Base-by-base conservation (phyloP, 2,329 filamentous ascomycete species). In the Colletotrichum karsti region DNA sequence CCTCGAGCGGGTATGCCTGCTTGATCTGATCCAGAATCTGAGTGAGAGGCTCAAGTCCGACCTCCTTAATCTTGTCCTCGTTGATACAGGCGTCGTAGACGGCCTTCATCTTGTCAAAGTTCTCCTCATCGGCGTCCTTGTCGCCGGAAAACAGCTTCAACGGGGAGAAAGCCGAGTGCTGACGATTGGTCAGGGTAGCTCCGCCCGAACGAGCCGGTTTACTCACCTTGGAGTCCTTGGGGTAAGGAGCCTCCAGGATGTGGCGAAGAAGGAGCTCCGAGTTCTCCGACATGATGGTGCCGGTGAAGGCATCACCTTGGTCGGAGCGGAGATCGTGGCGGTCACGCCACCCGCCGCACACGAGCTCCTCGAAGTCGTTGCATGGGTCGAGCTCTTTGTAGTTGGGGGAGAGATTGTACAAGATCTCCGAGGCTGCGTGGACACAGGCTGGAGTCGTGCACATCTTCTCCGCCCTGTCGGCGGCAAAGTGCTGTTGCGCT, bases 61-160 rank as follows among this genome's bases (percentile, higher is more conserved):
- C 75, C 46, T 84, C 77, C 70, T 86, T 84, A 55, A 92, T 85
- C 9, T 80, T 77, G 7, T 85, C 81, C 74, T 91, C 86, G 72
- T 93, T 83, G 76, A 92, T 85, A 74, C 92, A 94, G 35, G 90
- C 86, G 69, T 88, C 79, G 73, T 93, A 93, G 0, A 85, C 87
- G 50, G 84, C 78, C 75, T 91, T 87, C 74, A 93, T 80, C 76
- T 91, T 91, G 68, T 87, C 78, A 73, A 93, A 93, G 74, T 92
- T 93, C 30, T 85, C 77, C 73, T 88, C 82, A 64, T 91, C 88
- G 1, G 81, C 79, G 3, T 81, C 83, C 46, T 82, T 80, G 12
- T 79, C 74, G 2, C 76, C 55, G 9, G 72, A 69, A 8, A 71
- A 59, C 10, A 85, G 76, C 55, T 80, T 78, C 57, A 74, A 74